Conservation (phyloP, 2,329 filamentous ascomycete genomes). For the Phialemoniopsis sp. region DNA sequence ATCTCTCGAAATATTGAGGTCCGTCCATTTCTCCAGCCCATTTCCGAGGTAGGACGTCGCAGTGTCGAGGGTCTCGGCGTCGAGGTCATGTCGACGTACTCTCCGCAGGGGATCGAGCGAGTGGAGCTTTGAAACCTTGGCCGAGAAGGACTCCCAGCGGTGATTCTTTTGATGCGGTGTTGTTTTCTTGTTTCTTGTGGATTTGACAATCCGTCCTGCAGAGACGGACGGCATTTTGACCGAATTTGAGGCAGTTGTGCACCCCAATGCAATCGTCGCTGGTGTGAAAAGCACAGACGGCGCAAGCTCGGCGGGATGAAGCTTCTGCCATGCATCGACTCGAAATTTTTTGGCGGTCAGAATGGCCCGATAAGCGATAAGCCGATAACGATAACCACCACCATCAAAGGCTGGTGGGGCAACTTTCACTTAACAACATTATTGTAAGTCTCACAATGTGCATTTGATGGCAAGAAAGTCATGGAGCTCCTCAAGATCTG, state of each 20-base stretch:
- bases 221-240: conserved; percentile 56
- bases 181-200: conserved; percentile 63
- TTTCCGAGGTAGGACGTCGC: conserved; percentile 84
- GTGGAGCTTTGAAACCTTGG: conserved; percentile 86
- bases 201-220: conserved; percentile 65
- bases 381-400: conserved; percentile 11
- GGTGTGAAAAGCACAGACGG: too few species aligned
- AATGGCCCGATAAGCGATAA: conserved; percentile 13
- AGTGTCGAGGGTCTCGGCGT: conserved; percentile 70
- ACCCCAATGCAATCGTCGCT: too few species aligned
- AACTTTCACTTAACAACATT: too few species aligned
- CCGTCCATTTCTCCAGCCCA: conserved; percentile 81
- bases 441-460: too few species aligned
- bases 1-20: conserved; percentile 81
- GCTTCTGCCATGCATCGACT: conserved; percentile 1
- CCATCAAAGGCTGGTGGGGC: conserved; percentile 1
- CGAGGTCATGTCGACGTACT: conserved; percentile 79
- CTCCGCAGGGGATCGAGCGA: conserved; percentile 86
- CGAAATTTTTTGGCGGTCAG: conserved; percentile 15
- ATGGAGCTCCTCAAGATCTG: too few species aligned
- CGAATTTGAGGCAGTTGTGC: not conserved
- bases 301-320: not conserved
- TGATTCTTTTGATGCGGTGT: conserved; percentile 79
- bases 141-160: conserved; percentile 86
- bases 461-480: too few species aligned